A percentile compares a stretch with the other conserved stretches of the same genome.
Conservation (phyloP, 75 land plant genomes). For the Selaginella moellendorffii region DNA sequence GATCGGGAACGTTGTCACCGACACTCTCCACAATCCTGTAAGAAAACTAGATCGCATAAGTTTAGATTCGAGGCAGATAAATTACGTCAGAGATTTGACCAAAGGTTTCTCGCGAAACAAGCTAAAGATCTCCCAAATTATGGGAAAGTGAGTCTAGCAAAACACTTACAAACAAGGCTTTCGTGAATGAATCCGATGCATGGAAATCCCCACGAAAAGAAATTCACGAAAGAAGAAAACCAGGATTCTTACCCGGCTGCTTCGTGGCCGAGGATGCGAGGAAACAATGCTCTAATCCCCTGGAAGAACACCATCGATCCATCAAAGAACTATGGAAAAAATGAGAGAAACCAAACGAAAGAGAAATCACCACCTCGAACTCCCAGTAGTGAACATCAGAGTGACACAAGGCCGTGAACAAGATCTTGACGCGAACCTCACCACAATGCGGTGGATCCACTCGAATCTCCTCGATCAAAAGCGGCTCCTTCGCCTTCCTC, state of each 20-base stretch:
- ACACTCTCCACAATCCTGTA: conserved; percentile 83
- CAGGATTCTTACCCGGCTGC: conserved; percentile 52
- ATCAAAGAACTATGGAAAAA: too few relatives aligned
- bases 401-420: conserved; percentile 68
- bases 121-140: too few relatives aligned
- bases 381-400: conserved; percentile 79
- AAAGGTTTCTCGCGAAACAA: too few relatives aligned
- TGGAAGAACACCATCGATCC: neutral
- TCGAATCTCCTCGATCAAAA: conserved; percentile 66
- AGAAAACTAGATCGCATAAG: neutral
- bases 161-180: too few relatives aligned
- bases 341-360: neutral
- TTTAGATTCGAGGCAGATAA: too few relatives aligned
- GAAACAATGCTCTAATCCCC: conserved; percentile 24
- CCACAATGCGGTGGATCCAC: conserved; percentile 85
- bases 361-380: conserved; percentile 35
- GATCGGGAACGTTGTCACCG: conserved; percentile 64
- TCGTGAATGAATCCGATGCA: too few relatives aligned
- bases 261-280: conserved; percentile 61
- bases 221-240: neutral
- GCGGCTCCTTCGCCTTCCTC: conserved; percentile 66
- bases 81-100: too few relatives aligned
- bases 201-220: too few relatives aligned
- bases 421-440: conserved; percentile 66
- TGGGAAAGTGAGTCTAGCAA: too few relatives aligned